Evolutionary conservation across 1,139 yeast species (phyloP), one percentile per base, ranked within the genome.

Genomic region (Yamadazyma diospyri): DNA sequence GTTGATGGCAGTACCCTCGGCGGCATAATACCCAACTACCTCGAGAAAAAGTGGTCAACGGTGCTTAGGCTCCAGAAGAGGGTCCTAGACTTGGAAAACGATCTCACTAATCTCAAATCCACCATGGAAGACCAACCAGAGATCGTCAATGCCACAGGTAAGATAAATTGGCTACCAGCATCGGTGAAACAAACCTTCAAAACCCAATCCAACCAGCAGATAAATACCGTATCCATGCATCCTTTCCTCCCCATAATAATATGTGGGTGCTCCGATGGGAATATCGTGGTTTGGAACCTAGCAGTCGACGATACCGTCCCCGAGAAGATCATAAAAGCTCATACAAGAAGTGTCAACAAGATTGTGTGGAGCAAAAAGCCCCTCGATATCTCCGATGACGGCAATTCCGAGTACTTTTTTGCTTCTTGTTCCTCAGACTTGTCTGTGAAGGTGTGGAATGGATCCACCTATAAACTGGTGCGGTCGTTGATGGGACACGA

Each of bases 41-140:
- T 89, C 27, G 94, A 85, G 46, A 84, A 81, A 59, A 89, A 88
- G 59, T 89, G 97, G 97, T 72, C 84, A 1, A 81, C 95, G 0
- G 94, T 89, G 5, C 67, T 86, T 22, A 64, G 95, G 33, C 64
- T 89, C 25, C 97, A 89, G 56, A 75, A 81, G 42, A 74, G 77
- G 48, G 80, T 88, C 30, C 62, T 82, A 37, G 94, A 82, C 36
- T 56, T 69, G 19, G 72, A 68, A 40, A 52, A 53, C 53, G 78
- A 75, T 38, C 55, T 72, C 4, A 45, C 50, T 15, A 57, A 62
- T 29, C 52, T 75, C 35, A 62, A 69, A 33, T 45, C 63, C 3
- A 68, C 72, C 21, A 48, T 72, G n/a, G 77, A 72, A 31, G 52
- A 63, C 13, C 55, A 56, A 32, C 43, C 46, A 6, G 33, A 34